A percentile compares a stretch with the other conserved stretches of the same genome.
Evolutionary conservation across 495 filamentous ascomycete genomes (phyloP).

Genomic region (Aspergillus biplanus): DNA sequence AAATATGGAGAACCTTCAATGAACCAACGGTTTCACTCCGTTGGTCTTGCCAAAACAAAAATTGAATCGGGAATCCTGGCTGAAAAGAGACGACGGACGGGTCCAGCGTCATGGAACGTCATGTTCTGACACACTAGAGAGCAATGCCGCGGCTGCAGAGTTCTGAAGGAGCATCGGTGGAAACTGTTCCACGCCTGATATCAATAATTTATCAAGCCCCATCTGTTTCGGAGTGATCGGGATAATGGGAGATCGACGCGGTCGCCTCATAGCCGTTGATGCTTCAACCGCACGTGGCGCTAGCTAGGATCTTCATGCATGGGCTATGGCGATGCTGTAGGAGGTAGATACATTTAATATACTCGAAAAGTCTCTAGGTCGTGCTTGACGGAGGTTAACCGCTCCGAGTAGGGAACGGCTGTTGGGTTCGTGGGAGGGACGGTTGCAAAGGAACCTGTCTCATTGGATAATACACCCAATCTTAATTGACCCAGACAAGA

Average conservation of each 20-base stretch:
- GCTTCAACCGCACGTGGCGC: slow-evolving; percentile 50
- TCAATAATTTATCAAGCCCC: slow-evolving; percentile 13
- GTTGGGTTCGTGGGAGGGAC: background rate
- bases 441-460: background rate
- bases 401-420: background rate
- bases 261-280: slow-evolving; percentile 50
- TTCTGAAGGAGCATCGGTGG: slow-evolving; percentile 23
- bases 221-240: slow-evolving; percentile 32
- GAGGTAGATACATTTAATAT: slow-evolving; percentile 1
- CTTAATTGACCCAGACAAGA: slow-evolving; percentile 4
- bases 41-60: background rate
- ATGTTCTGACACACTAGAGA: slow-evolving; percentile 7
- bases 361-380: background rate
- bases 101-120: slow-evolving; percentile 16
- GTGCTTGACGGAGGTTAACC: background rate
- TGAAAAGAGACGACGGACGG: slow-evolving; percentile 8
- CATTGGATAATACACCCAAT: background rate
- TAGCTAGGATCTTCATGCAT: slow-evolving; percentile 51
- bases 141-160: slow-evolving; percentile 21
- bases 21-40: slow-evolving; percentile 12
- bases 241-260: slow-evolving; percentile 48
- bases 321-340: slow-evolving; percentile 20
- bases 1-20: slow-evolving; percentile 14
- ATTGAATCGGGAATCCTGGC: slow-evolving; percentile 1
- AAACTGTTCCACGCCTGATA: slow-evolving; percentile 21